Evolutionary conservation across 257 asterid species (phyloP), one percentile per base, ranked within the genome.

Genomic region (Ajuga chamaepitys): DNA sequence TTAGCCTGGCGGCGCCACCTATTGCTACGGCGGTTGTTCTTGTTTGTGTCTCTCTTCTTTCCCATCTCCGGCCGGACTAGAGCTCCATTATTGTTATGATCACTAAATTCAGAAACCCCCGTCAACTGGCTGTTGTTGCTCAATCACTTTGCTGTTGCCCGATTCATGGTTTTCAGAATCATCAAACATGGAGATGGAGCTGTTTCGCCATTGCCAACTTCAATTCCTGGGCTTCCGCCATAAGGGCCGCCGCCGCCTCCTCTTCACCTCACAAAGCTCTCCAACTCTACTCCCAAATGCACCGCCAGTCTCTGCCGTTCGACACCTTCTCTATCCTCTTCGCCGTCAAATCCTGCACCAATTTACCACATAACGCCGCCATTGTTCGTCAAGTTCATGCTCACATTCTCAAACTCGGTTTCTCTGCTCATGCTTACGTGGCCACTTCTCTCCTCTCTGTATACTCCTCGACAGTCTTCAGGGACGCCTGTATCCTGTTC

Each of bases 301-400:
- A 81, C 4, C 81, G 87, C 68, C 68, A 60, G 17, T 59, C 72
- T 25, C 41, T 50, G 20, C 70, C 75, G 26, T 72, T 54, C 54
- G 85, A 86, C 59, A 58, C 82, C 21, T 83, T 77, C 63, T 71
- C 85, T 3, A 62, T 77, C 56, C 82, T 82, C 60, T 80, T 37
- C 20, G 80, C 86, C 18, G 67, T 84, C 9, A 84, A 84, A 67
- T 76, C 86, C n/a, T 82, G 81, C 74, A 41, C 84, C 44, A 34
- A 34, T 40, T 45, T 74, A 18, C 78, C 77, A 38, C 45, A 66
- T 54, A 64, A 30, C 71, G 24, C 77, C 63, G 13, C 46, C 58
- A 42, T 68, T 50, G 22, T 67, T 5, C 81, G 83, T 53, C 94
- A 86, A 62, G 78, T 86, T 53, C 90, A 86, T 61, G 80, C 90